phyloP scores from a whole-genome alignment of 805 yeast genomes.

The Saccharomycopsis schoenii region DNA sequence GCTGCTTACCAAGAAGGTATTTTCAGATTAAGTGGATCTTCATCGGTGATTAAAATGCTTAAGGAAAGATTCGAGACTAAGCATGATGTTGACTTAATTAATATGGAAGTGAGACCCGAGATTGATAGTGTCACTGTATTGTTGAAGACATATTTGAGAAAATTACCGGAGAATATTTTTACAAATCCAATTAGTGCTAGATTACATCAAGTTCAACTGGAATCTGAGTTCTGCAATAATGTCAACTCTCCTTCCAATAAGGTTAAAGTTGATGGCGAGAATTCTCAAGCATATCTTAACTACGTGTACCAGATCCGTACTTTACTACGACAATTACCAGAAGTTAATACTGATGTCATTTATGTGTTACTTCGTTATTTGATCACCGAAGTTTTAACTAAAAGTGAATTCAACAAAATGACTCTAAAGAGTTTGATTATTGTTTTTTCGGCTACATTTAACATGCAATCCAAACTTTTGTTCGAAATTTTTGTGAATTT shows the following conservation, averaged over 20 bases:
- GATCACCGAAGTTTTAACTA: slow-evolving; percentile 44
- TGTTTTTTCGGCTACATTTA: slow-evolving; percentile 74
- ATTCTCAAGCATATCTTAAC: slow-evolving; percentile 12
- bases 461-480: slow-evolving; percentile 52
- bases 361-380: slow-evolving; percentile 59
- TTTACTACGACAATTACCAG: slow-evolving; percentile 32
- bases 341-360: slow-evolving; percentile 48
- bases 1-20: slow-evolving; percentile 87
- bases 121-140: slow-evolving; percentile 83
- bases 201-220: slow-evolving; percentile 27
- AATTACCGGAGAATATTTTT: slow-evolving; percentile 59
- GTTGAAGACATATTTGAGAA: slow-evolving; percentile 72
- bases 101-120: slow-evolving; percentile 37
- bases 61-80: slow-evolving; percentile 59
- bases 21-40: slow-evolving; percentile 84
- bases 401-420: slow-evolving; percentile 69
- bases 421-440: slow-evolving; percentile 67
- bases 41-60: slow-evolving; percentile 58
- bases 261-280: slow-evolving; percentile 9
- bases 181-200: slow-evolving; percentile 39
- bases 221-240: slow-evolving; percentile 21
- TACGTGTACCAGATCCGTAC: slow-evolving; percentile 16
- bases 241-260: slow-evolving; percentile 20
- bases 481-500: slow-evolving; percentile 53
- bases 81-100: slow-evolving; percentile 58